Evolutionary conservation across 805 yeast species (phyloP).

Genomic region (Clavispora vitiphila): DNA sequence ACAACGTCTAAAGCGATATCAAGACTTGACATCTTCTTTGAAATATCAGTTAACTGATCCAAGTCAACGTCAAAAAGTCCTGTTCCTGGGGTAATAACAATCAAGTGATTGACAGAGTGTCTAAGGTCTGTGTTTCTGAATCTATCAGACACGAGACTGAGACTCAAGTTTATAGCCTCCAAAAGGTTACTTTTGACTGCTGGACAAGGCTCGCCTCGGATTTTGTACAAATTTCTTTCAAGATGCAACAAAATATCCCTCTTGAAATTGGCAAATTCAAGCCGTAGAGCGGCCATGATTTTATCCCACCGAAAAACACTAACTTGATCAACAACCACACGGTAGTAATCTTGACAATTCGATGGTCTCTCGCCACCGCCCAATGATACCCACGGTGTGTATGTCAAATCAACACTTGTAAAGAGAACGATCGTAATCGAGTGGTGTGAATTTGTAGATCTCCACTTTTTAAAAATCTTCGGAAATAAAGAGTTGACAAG

Average conservation of each 20-base stretch:
- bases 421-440: conserved; percentile 84
- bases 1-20: conserved; percentile 88
- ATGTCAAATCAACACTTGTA: conserved; percentile 66
- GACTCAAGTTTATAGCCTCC: conserved; percentile 82
- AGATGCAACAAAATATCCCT: conserved; percentile 59
- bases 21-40: conserved; percentile 65
- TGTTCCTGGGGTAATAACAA: conserved; percentile 85
- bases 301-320: conserved; percentile 85
- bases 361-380: conserved; percentile 68
- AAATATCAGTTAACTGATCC: conserved; percentile 66
- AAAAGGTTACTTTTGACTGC: conserved; percentile 85
- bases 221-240: conserved; percentile 30
- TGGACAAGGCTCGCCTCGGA: conserved; percentile 60
- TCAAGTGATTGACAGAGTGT: conserved; percentile 86
- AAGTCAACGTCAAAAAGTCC: conserved; percentile 92
- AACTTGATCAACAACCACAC: conserved; percentile 94
- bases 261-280: conserved; percentile 80
- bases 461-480: conserved; percentile 81
- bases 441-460: conserved; percentile 82
- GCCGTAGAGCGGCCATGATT: conserved; percentile 80
- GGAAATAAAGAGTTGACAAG: conserved; percentile 91
- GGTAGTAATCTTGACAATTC: conserved; percentile 70
- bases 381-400: conserved; percentile 49
- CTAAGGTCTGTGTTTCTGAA: conserved; percentile 81
- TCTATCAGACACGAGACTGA: conserved; percentile 70